These are phyloP conservation scores for Sarocladiaceae sp. DNA, from an alignment of 2,329 filamentous ascomycete genomes.

Conservation along the genomic window DNA sequence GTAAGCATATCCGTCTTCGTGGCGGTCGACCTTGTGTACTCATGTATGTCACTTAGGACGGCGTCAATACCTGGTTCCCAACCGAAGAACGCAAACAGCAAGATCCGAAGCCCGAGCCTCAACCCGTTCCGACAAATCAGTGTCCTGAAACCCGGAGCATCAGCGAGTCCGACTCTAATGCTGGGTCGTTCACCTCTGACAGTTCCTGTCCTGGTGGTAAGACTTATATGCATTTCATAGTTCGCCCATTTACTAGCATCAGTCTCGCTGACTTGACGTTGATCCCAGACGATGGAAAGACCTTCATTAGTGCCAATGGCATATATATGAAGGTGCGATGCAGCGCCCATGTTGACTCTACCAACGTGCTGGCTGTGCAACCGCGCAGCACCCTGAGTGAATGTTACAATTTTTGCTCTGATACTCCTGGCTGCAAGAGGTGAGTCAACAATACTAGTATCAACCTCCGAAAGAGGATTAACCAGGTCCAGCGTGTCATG, in stretches of 20 bases:
- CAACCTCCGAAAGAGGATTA: too few species aligned
- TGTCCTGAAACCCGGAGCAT: background rate
- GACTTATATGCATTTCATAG: background rate
- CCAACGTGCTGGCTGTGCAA: background rate
- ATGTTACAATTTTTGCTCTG: background rate
- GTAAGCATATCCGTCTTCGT: background rate
- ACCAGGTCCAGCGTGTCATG: background rate
- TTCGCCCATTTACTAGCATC: background rate
- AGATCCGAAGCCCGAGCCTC: background rate
- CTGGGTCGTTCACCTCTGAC: background rate
- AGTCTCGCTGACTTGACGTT: background rate
- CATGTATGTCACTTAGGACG: background rate
- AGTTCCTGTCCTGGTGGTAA: background rate
- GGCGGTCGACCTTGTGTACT: background rate
- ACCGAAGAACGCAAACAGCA: slow-evolving; percentile 4
- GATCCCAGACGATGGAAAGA: slow-evolving; percentile 1
- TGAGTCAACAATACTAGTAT: background rate
- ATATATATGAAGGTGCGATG: background rate
- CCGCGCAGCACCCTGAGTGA: background rate
- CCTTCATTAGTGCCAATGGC: background rate
- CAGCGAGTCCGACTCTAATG: background rate
- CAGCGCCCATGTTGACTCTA: background rate
- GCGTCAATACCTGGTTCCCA: slow-evolving; percentile 5
- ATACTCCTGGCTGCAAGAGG: background rate
- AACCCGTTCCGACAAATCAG: background rate